Base-by-base conservation (phyloP, 164 flowering plant species). In the Houttuynia cordata region DNA sequence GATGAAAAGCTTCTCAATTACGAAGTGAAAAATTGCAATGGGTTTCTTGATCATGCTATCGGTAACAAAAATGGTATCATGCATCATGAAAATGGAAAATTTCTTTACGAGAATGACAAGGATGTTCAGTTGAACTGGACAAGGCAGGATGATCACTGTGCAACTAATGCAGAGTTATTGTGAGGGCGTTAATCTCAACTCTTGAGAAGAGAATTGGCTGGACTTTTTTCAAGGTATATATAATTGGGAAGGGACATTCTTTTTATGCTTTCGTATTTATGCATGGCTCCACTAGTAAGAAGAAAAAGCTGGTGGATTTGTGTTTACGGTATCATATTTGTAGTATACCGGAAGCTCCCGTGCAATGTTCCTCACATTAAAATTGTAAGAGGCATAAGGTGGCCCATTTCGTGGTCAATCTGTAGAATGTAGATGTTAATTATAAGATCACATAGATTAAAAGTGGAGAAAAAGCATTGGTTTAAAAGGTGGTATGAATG, bases 301-400 rank as follows among this genome's bases (percentile, higher is more conserved):
- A 59, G 53, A 8, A 20, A n/a, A n/a, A 51, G 34, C 24, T 2
- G 45, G 57, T 15, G 62, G 62, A 59, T 20, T 42, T 59, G 51
- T 30, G 19, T 61, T 55, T 51, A 51, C 57, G 57, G 64, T 25
- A 24, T 61, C 57, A 45, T 61, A 51, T 61, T 61, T 61, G 49
- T 22, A 61, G 64, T 24, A 51, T 51, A 56, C 64, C 56, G 21
- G 21, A 30, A 61, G 64, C 22, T 52, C 45, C 34, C 18, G 37
- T 20, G 57, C 64, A 45, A 61, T 51, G 53, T 20, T 60, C 12
- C 18, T 51, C 37, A 30, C 37, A 30, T 42, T 42, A 1, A 42
- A 14, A 42, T 42, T 42, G 49, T 42, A 3, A 42, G 1, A 42
- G 17, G 1, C 49, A 42, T 42, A 42, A 42, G 9, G 12, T 42